Base-by-base conservation (phyloP, 2,329 filamentous ascomycete species). In the Cladophialophora immunda region DNA sequence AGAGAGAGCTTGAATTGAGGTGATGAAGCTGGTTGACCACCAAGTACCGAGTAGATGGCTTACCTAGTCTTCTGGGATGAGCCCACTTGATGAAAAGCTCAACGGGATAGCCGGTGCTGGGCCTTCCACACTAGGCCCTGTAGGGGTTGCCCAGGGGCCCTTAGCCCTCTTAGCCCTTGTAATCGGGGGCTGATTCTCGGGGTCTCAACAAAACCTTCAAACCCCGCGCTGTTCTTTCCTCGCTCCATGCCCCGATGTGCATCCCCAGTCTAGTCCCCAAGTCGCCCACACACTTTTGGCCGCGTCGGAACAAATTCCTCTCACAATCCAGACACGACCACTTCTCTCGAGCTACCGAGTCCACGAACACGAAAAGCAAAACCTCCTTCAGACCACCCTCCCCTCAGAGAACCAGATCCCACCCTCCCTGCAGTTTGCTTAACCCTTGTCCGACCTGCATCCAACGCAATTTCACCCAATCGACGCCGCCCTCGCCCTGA, bases 401-500 rank as follows among this genome's bases (percentile, higher is more conserved):
- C 47, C 47, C 59, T 30, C 32, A 52, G 25, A 47, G 13, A 17
- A n/a, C 47, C 41, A 34, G 57, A 30, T 45, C 41, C 57, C 19
- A 32, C 56, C 34, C 36, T 30, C 36, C 57, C n/a, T 59, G 38
- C 57, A 34, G 17, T 7, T 45, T 32, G n/a, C n/a, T 50, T 13
- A 29, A 32, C 58, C 29, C n/a, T 38, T 11, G 58, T n/a, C 53
- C 45, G n/a, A 38, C n/a, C 27, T n/a, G 27, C 36, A 17, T 53
- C 47, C 47, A 13, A 61, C 30, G 15, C 45, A 32, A 61, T 13
- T 13, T 45, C 57, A 22, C 45, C 64, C 59, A 70, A 66, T 66
- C 27, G 56, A 30, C 41, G 34, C n/a, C 34, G 53, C 15, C n/a
- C 29, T 62, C 38, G 58, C 60, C 66, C 65, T 67, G 60, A 32